Conservation (phyloP, 768 basidiomycete genomes). For the Russula sp. region DNA sequence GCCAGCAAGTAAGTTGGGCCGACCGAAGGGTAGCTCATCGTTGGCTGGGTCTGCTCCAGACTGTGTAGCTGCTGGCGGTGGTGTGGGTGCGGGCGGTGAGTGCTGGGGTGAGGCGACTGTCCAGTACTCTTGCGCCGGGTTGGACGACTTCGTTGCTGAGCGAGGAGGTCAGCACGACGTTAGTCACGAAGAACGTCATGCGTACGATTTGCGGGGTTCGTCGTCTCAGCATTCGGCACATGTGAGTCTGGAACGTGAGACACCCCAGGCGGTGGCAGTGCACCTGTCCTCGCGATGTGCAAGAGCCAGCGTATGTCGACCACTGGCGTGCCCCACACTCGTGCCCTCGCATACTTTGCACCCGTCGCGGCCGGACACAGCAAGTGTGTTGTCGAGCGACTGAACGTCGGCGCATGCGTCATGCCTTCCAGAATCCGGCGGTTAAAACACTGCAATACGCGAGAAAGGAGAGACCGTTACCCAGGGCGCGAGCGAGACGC, state of each 20-base stretch:
- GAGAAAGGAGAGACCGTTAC: slow-evolving; percentile 32
- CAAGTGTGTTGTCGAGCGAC: slow-evolving; percentile 68
- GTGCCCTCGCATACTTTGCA: slow-evolving; percentile 71
- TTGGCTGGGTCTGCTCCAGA: not conserved
- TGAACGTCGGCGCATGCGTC: slow-evolving; percentile 51
- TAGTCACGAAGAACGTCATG: not conserved
- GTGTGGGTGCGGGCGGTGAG: not conserved
- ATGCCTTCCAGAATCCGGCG: slow-evolving; percentile 39
- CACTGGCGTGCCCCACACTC: slow-evolving; percentile 73
- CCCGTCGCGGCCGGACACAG: slow-evolving; percentile 69
- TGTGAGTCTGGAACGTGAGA: slow-evolving; percentile 29
- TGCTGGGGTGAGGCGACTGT: not conserved
- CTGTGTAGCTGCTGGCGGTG: not conserved
- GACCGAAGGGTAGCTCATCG: slow-evolving; percentile 1
- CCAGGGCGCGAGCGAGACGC: slow-evolving; percentile 62
- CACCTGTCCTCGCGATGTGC: slow-evolving; percentile 48
- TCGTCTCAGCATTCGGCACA: slow-evolving; percentile 26
- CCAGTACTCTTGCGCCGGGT: not conserved
- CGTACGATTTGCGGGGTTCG: not conserved
- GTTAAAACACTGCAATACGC: not conserved
- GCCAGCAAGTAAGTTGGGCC: not conserved
- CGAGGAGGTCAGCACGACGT: not conserved
- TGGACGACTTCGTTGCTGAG: not conserved
- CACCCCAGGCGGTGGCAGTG: slow-evolving; percentile 35
- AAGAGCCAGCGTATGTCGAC: slow-evolving; percentile 67